phyloP scores from a whole-genome alignment of 192 early-diverging fungal species.

The Mycoemilia scoparia region DNA sequence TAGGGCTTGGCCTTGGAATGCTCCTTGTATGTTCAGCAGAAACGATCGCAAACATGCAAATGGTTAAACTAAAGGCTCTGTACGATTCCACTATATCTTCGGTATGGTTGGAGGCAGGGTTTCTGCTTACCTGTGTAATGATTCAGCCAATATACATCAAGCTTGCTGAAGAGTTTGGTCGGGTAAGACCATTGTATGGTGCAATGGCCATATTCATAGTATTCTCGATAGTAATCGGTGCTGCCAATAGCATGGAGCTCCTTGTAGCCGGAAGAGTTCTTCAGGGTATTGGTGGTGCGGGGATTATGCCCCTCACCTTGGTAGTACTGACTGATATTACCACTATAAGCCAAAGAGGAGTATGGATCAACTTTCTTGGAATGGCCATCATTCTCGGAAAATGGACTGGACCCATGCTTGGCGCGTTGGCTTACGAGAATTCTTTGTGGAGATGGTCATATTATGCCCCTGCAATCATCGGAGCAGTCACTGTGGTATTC shows the following conservation, averaged over 20 bases:
- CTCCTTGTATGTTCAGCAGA: slow-evolving; percentile 54
- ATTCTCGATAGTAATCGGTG: slow-evolving; percentile 3
- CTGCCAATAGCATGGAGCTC: slow-evolving; percentile 4
- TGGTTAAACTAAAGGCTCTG: slow-evolving; percentile 41
- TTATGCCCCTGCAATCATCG: slow-evolving; percentile 51
- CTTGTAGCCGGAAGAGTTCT: slow-evolving; percentile 38
- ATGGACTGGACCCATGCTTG: slow-evolving; percentile 39
- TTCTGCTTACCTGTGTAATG: slow-evolving; percentile 36
- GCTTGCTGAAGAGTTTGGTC: slow-evolving; percentile 46
- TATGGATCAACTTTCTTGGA: slow-evolving; percentile 34
- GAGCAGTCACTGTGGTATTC: slow-evolving; percentile 20
- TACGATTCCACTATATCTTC: slow-evolving; percentile 37
- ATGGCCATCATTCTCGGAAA: slow-evolving; percentile 28
- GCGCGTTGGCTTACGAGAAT: slow-evolving; percentile 37
- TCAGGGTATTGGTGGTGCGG: slow-evolving; percentile 37
- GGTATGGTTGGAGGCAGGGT: slow-evolving; percentile 53
- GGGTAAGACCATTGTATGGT: not conserved
- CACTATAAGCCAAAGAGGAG: slow-evolving; percentile 34
- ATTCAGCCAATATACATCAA: slow-evolving; percentile 54
- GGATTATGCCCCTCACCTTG: slow-evolving; percentile 29
- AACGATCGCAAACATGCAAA: slow-evolving; percentile 53
- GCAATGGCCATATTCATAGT: slow-evolving; percentile 6
- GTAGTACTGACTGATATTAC: slow-evolving; percentile 50
- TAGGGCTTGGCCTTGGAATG: slow-evolving; percentile 24
- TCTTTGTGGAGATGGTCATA: slow-evolving; percentile 38